Evolutionary conservation across 2,329 filamentous ascomycete genomes (phyloP), one percentile per base, ranked within the genome.

Genomic region (Emericellopsis cladophorae): DNA sequence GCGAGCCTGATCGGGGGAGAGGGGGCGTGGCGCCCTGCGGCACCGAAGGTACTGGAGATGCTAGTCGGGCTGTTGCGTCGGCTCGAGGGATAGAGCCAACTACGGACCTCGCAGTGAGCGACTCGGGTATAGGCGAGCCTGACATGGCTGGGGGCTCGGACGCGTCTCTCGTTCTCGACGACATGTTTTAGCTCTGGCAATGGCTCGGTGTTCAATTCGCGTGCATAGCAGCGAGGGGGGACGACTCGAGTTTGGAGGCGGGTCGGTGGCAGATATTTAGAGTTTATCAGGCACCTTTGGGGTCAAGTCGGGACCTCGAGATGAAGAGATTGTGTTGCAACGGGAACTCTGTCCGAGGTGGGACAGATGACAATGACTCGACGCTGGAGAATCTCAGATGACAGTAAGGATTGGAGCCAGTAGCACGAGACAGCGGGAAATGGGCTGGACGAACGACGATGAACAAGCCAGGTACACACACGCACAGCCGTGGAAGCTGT

Each of bases 1-100:
- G 59, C 21, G 61, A 62, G 34, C 44, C 52, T 37, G 52, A 53
- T 37, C 58, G 52, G 18, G 66, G 63, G 42, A 43, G 24, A 18
- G 45, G 42, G 10, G 58, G 56, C 31, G 59, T 58, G 18, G 61
- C 56, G 39, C 56, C 54, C 36, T 57, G 46, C 37, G 55, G 57
- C 39, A 61, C 56, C 36, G 64, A 60, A 24, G 66, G 65, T 16
- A 76, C 61, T 26, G 75, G 76, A 23, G 73, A 74, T 36, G 74
- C 74, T 40, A 81, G 66, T 46, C 76, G 70, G 43, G 77, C 77
- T 40, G 72, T 81, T 37, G 72, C 64, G 46, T 77, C 68, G 40
- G 71, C 73, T 56, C 77, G 71, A 35, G 73, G 73, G 22, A 72
- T 53, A 8, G 74, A 75, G 39, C 68, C 66, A 43, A 68, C 66